Conservation (phyloP, 2,329 filamentous ascomycete species). For the Helicocarpus griseus region DNA sequence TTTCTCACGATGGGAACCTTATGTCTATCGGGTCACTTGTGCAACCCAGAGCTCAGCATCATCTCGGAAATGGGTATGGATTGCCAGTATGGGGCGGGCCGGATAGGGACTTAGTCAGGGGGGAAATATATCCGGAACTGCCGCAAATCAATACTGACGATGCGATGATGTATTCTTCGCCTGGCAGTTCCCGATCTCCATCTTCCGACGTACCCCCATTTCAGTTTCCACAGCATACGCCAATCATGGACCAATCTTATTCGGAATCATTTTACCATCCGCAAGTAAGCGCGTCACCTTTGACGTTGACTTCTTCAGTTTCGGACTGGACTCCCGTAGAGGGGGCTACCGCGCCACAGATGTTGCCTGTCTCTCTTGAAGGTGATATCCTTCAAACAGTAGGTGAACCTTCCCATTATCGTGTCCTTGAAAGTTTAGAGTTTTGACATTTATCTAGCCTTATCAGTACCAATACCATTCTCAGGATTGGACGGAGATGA, state of each 20-base stretch:
- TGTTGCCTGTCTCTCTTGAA: conserved; percentile 26
- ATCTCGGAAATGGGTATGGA: conserved; percentile 9
- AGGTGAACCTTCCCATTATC: conserved; percentile 30
- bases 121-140: conserved; percentile 22
- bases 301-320: conserved; percentile 22
- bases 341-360: conserved; percentile 20
- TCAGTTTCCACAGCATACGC: conserved; percentile 21
- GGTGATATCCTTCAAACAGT: conserved; percentile 29
- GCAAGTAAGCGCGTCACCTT: conserved; percentile 25
- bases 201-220: conserved; percentile 26
- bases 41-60: background rate
- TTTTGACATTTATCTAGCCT: conserved; percentile 19
- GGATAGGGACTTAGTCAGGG: conserved; percentile 24
- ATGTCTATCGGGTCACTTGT: conserved; percentile 3
- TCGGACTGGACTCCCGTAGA: conserved; percentile 27
- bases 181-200: conserved; percentile 36
- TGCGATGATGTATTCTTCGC: conserved; percentile 34
- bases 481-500: conserved; percentile 30
- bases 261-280: conserved; percentile 24
- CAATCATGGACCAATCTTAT: conserved; percentile 24
- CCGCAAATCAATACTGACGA: conserved; percentile 30
- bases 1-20: background rate
- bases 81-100: conserved; percentile 28
- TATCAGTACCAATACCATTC: conserved; percentile 32
- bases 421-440: conserved; percentile 24